A percentile compares a stretch with the other conserved stretches of the same genome.
phyloP scores from a whole-genome alignment of 805 yeast genomes.

The Cyberlindnera bimundalis region DNA sequence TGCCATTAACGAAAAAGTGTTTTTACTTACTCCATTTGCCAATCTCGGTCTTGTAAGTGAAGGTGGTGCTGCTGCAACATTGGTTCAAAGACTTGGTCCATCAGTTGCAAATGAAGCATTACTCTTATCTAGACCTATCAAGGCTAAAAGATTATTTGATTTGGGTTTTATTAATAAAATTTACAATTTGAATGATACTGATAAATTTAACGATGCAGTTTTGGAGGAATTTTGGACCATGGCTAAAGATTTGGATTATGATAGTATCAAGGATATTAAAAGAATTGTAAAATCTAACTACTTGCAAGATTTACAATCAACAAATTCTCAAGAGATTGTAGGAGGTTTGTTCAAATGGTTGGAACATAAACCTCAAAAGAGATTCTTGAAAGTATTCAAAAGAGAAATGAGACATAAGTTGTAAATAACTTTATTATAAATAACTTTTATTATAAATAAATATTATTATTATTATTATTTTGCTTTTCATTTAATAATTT shows the following conservation, averaged over 20 bases:
- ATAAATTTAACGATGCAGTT: conserved; percentile 45
- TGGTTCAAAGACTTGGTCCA: conserved; percentile 68
- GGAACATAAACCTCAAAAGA: conserved; percentile 66
- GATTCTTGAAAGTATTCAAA: conserved; percentile 53
- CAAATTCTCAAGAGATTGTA: conserved; percentile 63
- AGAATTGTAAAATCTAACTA: conserved; percentile 33
- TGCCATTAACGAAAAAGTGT: conserved; percentile 53
- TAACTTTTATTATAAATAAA: too few relatives aligned
- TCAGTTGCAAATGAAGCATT: conserved; percentile 72
- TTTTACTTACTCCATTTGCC: conserved; percentile 72
- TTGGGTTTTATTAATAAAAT: conserved; percentile 63
- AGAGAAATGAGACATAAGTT: conserved; percentile 62
- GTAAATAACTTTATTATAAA: conserved; percentile 35
- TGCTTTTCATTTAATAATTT: conserved; percentile 7
- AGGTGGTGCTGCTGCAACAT: conserved; percentile 69
- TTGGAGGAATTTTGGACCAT: conserved; percentile 36
- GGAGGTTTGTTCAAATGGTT: conserved; percentile 70
- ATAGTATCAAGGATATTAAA: conserved; percentile 43
- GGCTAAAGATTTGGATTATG: conserved; percentile 36
- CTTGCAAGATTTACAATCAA: conserved; percentile 37
- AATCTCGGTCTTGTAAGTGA: conserved; percentile 81
- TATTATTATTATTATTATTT: conserved; percentile 1
- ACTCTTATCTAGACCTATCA: conserved; percentile 62
- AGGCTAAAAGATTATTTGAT: conserved; percentile 50
- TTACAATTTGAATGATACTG: conserved; percentile 41